phyloP scores from a whole-genome alignment of 345 rosid species.

The Gossypium thurberi region DNA sequence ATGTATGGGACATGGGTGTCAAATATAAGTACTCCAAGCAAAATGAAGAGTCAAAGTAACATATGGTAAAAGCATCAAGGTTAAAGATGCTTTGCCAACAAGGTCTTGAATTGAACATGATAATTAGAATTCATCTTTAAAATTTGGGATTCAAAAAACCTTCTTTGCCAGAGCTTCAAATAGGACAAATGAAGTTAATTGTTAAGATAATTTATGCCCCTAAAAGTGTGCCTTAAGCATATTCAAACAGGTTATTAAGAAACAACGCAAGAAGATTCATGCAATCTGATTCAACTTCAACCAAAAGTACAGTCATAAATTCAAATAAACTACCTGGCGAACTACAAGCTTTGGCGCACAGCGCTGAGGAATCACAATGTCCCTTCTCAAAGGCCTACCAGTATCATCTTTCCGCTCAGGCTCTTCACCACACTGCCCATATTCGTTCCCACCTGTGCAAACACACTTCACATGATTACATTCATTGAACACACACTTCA shows the following conservation, averaged over 20 bases:
- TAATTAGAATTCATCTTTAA: neutral
- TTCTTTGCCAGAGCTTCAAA: neutral
- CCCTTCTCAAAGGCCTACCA: slow-evolving; percentile 76
- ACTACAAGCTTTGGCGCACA: slow-evolving; percentile 88
- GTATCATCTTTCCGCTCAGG: slow-evolving; percentile 80
- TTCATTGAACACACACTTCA: neutral
- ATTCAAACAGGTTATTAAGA: neutral
- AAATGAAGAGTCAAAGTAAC: neutral
- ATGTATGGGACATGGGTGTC: neutral
- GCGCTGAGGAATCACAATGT: slow-evolving; percentile 86
- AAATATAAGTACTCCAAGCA: neutral
- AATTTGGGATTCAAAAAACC: neutral
- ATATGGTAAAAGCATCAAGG: neutral
- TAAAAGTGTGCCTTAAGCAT: neutral
- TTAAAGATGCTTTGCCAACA: neutral
- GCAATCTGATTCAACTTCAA: slow-evolving; percentile 1
- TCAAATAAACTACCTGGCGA: slow-evolving; percentile 54
- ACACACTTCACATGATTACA: slow-evolving; percentile 6
- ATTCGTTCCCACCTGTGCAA: slow-evolving; percentile 86
- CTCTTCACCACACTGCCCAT: slow-evolving; percentile 99
- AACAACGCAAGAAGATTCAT: neutral
- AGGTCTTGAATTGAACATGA: neutral
- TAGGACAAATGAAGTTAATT: neutral
- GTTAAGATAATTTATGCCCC: neutral
- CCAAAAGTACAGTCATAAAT: neutral